Conservation (phyloP, 768 basidiomycete genomes). For the Ephemerocybe angulata region DNA sequence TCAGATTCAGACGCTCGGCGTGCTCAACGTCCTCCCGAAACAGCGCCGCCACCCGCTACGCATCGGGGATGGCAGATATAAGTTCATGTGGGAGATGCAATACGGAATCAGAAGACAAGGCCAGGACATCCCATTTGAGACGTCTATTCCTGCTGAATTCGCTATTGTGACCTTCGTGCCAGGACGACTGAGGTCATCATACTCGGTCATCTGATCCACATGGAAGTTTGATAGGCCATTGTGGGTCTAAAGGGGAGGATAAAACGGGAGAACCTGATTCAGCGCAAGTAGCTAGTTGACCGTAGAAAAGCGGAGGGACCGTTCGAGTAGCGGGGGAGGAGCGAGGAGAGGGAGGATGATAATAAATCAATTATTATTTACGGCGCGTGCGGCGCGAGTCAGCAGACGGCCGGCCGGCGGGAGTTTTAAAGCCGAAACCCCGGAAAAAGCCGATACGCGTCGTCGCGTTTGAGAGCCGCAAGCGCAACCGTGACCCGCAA, state of each 20-base stretch:
- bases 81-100: not conserved
- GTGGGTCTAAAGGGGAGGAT: not conserved
- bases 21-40: conserved; percentile 5
- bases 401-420: conserved; percentile 21
- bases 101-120: conserved; percentile 1
- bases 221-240: conserved; percentile 3
- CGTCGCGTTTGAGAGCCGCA: conserved; percentile 45
- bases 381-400: conserved; percentile 3
- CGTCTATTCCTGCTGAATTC: not conserved
- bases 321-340: conserved; percentile 6
- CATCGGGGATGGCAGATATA: conserved; percentile 19
- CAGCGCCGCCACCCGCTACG: conserved; percentile 10
- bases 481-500: conserved; percentile 17
- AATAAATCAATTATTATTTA: conserved; percentile 8
- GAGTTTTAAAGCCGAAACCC: conserved; percentile 38
- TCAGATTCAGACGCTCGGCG: not conserved
- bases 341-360: not conserved
- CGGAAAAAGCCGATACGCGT: conserved; percentile 51
- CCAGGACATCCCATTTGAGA: not conserved
- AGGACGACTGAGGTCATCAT: conserved; percentile 27
- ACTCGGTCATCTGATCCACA: conserved; percentile 32
- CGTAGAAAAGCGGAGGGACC: conserved; percentile 1
- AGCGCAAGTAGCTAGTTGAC: too few species aligned
- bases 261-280: not conserved
- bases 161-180: conserved; percentile 15